A percentile compares a stretch with the other conserved stretches of the same genome.
These are phyloP conservation scores for Sporothrix schenckii DNA, from an alignment of 2,329 filamentous ascomycete species.

Conservation along the genomic window DNA sequence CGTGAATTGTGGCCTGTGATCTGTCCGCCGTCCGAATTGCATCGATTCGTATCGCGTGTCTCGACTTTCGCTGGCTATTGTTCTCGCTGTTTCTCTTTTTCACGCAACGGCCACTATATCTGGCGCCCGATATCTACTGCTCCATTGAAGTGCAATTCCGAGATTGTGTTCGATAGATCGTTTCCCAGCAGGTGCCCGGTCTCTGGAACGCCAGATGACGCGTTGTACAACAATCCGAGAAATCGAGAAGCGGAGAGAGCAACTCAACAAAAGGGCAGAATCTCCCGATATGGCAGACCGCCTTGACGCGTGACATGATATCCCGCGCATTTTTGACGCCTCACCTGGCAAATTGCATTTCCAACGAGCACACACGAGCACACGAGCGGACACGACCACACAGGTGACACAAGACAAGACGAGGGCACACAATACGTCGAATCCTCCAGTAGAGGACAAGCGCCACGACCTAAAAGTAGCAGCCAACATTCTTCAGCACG, in stretches of 20 bases:
- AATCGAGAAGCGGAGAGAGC: not conserved
- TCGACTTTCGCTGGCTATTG: not conserved
- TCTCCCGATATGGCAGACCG: slow-evolving; percentile 14
- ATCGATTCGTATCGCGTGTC: slow-evolving; percentile 1
- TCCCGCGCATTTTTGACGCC: slow-evolving; percentile 25
- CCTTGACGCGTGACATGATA: slow-evolving; percentile 26
- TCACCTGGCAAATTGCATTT: slow-evolving; percentile 29
- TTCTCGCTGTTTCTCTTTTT: not conserved
- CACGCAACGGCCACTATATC: slow-evolving; percentile 4
- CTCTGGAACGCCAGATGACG: not conserved
- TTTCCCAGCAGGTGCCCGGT: not conserved
- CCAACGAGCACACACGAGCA: not conserved
- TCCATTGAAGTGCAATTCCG: not conserved
- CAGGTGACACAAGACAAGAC: slow-evolving; percentile 9
- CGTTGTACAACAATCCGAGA: not conserved
- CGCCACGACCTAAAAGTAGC: not conserved
- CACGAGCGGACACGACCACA: not conserved
- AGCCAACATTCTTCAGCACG: slow-evolving; percentile 26
- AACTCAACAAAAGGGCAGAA: slow-evolving; percentile 10
- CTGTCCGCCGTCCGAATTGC: not conserved
- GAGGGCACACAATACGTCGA: slow-evolving; percentile 26
- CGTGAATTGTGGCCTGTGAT: not conserved
- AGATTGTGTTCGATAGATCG: no score
- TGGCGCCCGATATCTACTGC: not conserved
- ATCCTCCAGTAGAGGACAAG: not conserved